Conservation (phyloP, 352 stramenopile species). For the Blastocystis sp. region DNA sequence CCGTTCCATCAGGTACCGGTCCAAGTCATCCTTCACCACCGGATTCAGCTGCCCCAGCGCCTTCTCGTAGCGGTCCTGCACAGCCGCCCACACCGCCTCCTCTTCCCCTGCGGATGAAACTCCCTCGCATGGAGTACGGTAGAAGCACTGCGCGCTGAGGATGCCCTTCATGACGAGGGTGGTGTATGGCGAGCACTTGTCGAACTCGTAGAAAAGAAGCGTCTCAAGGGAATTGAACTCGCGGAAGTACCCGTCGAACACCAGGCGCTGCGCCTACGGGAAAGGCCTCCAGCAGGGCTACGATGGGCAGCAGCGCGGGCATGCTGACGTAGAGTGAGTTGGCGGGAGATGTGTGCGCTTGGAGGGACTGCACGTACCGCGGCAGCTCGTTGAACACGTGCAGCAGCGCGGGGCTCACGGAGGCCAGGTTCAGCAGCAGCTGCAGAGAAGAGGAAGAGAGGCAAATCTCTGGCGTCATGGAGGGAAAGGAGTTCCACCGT, state of each 20-base stretch:
- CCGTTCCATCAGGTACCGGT: slow-evolving; percentile 34
- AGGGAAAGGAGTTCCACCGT: background rate
- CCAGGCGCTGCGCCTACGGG: slow-evolving; percentile 23
- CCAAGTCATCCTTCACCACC: slow-evolving; percentile 1
- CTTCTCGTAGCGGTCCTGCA: slow-evolving; percentile 57
- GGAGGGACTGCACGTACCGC: background rate
- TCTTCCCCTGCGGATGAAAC: slow-evolving; percentile 21
- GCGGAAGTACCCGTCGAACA: slow-evolving; percentile 56
- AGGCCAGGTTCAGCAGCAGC: slow-evolving; percentile 39
- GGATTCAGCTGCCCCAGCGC: background rate
- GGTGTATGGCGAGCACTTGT: background rate
- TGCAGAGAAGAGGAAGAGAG: slow-evolving; percentile 30
- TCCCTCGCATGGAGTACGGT: background rate
- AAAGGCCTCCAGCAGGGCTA: background rate
- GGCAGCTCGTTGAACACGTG: slow-evolving; percentile 26
- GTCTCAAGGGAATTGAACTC: slow-evolving; percentile 43
- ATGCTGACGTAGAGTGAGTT: slow-evolving; percentile 34
- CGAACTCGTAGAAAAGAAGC: slow-evolving; percentile 37
- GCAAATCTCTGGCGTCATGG: slow-evolving; percentile 7
- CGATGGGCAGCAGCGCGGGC: slow-evolving; percentile 4
- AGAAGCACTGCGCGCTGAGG: slow-evolving; percentile 50
- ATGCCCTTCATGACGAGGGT: background rate
- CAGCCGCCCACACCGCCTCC: slow-evolving; percentile 3
- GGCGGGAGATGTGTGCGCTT: background rate
- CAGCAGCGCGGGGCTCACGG: slow-evolving; percentile 6